A percentile compares a stretch with the other conserved stretches of the same genome.
Conservation (phyloP, 2,329 filamentous ascomycete genomes). For the Ceratocystis alfenasii region DNA sequence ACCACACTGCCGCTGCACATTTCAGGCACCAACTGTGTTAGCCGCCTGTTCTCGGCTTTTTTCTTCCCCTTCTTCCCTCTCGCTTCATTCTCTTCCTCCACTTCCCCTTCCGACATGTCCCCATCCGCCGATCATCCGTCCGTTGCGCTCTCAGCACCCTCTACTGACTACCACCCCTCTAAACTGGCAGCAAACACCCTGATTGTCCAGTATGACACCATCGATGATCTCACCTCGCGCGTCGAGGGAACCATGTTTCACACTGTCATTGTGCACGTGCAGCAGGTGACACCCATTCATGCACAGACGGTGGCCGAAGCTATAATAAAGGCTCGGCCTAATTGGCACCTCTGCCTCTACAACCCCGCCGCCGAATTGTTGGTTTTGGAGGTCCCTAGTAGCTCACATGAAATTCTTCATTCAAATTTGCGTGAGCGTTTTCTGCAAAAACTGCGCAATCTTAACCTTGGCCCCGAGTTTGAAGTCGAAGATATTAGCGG, state of each 20-base stretch:
- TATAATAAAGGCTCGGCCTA: conserved; percentile 5
- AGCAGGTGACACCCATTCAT: conserved; percentile 1
- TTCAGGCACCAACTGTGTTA: neutral
- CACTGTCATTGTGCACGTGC: conserved; percentile 17
- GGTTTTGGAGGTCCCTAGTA: conserved; percentile 16
- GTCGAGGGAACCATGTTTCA: conserved; percentile 17
- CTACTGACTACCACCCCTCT: conserved; percentile 15
- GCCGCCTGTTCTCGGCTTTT: neutral
- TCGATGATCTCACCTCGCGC: conserved; percentile 17
- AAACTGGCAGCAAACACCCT: conserved; percentile 18
- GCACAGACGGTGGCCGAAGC: neutral
- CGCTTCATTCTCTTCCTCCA: neutral
- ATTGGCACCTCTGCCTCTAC: conserved; percentile 18
- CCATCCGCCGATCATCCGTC: neutral
- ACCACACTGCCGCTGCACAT: neutral
- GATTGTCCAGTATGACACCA: conserved; percentile 19
- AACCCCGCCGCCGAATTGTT: conserved; percentile 16
- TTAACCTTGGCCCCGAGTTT: conserved; percentile 3
- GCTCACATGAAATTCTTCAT: conserved; percentile 7
- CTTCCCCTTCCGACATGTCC: neutral
- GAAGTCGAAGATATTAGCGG: conserved; percentile 9
- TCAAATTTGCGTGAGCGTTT: conserved; percentile 10
- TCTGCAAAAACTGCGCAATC: conserved; percentile 2
- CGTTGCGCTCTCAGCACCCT: neutral
- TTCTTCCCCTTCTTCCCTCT: neutral